These are phyloP conservation scores for Mortierella sp. DNA, from an alignment of 371 early-diverging fungal genomes.

Conservation along the genomic window DNA sequence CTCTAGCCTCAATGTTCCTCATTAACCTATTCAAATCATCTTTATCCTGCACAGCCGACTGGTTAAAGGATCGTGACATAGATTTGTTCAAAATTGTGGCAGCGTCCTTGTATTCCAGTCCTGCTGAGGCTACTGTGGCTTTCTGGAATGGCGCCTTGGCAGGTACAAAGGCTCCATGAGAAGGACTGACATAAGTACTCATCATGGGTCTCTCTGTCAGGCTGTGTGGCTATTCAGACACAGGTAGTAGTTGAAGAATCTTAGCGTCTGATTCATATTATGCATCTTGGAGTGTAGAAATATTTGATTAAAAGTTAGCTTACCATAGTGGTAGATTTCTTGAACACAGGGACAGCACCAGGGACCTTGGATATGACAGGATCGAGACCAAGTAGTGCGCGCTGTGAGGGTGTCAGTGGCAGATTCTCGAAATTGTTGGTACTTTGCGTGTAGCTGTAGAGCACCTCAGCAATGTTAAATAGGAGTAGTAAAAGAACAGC, in stretches of 20 bases:
- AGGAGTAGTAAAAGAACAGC: conserved; percentile 12
- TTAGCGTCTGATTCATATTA: background rate
- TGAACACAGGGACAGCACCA: conserved; percentile 48
- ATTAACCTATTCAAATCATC: conserved; percentile 39
- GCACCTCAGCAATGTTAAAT: conserved; percentile 38
- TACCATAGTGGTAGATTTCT: conserved; percentile 27
- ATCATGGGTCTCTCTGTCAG: conserved; percentile 34
- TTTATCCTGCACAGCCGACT: conserved; percentile 37
- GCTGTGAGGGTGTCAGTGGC: conserved; percentile 49
- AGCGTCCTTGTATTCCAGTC: conserved; percentile 34
- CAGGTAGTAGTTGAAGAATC: background rate
- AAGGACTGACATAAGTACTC: conserved; percentile 47
- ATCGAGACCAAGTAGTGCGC: conserved; percentile 45
- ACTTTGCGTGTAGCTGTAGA: conserved; percentile 32
- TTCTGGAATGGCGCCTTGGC: conserved; percentile 35
- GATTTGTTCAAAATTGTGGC: conserved; percentile 50
- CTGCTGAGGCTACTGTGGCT: conserved; percentile 6
- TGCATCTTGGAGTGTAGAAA: background rate
- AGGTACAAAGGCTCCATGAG: conserved; percentile 18
- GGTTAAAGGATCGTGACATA: conserved; percentile 48
- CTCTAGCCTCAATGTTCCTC: conserved; percentile 49
- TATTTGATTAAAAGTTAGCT: background rate
- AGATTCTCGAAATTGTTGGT: conserved; percentile 51
- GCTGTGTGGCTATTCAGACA: conserved; percentile 22
- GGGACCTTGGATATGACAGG: conserved; percentile 36